A percentile compares a stretch with the other conserved stretches of the same genome.
Conservation (phyloP, 345 rosid genomes). For the Eucalyptus polyanthemos region DNA sequence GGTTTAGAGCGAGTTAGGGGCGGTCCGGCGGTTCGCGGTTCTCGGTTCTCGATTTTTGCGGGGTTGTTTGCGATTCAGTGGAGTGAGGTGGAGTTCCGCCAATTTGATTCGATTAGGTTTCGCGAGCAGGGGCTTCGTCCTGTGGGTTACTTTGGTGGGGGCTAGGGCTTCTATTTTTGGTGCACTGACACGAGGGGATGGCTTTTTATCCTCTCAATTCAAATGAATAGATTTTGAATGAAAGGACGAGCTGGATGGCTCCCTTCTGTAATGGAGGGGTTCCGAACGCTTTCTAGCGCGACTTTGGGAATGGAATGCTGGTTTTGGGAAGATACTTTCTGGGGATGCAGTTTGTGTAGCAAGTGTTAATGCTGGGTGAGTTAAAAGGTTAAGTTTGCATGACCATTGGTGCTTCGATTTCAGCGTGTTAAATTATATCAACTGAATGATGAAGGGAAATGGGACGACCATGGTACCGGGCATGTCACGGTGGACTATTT, state of each 20-base stretch:
- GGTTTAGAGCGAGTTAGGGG: background rate
- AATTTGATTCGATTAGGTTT: background rate
- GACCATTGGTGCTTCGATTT: background rate
- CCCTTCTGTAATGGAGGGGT: background rate
- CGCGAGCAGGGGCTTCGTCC: no score
- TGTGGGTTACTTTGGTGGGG: background rate
- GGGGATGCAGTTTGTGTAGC: background rate
- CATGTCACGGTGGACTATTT: slow-evolving; percentile 65
- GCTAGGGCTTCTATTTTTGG: background rate
- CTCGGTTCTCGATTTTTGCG: background rate
- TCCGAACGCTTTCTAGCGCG: background rate
- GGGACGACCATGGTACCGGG: slow-evolving; percentile 99
- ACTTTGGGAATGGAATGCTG: background rate
- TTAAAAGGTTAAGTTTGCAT: background rate
- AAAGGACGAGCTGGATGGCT: background rate
- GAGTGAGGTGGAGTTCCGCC: background rate
- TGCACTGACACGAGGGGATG: background rate
- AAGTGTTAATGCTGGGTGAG: background rate
- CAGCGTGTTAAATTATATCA: slow-evolving; percentile 91
- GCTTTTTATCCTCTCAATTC: background rate
- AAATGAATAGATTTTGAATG: background rate
- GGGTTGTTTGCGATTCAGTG: background rate
- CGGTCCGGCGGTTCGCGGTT: no score
- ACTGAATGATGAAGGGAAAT: slow-evolving; percentile 62
- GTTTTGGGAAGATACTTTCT: background rate